Evolutionary conservation across 331 rosid species (phyloP).

Genomic region (Telfairia occidentalis): DNA sequence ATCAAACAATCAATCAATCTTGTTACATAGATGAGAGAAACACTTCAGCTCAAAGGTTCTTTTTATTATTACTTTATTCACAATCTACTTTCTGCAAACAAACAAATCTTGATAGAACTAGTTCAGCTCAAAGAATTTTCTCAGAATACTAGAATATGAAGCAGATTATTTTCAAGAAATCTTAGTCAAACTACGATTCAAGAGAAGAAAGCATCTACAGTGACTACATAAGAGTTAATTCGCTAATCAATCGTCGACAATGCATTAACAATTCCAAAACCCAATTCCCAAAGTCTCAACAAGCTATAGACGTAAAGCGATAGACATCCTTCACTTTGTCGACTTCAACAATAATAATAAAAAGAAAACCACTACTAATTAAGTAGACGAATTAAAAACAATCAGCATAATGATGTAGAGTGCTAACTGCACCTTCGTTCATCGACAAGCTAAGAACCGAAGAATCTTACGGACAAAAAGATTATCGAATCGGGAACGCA

Average conservation of each 20-base stretch:
- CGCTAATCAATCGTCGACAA: not conserved
- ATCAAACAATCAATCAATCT: not conserved
- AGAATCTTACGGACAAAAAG: not conserved
- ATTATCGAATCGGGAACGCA: not conserved
- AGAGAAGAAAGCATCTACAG: not conserved
- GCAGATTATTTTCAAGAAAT: not conserved
- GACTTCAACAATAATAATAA: not conserved
- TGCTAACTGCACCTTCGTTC: not conserved
- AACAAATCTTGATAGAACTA: not conserved
- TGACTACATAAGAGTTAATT: not conserved
- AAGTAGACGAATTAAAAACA: not conserved
- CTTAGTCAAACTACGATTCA: not conserved
- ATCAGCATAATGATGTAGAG: not conserved
- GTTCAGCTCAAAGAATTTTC: not conserved
- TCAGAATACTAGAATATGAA: not conserved
- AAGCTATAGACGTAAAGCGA: not conserved
- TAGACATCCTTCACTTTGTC: not conserved
- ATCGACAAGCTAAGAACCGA: not conserved
- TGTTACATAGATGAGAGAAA: not conserved
- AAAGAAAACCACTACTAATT: not conserved
- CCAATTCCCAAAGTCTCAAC: not conserved
- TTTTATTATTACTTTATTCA: not conserved
- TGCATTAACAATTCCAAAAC: not conserved
- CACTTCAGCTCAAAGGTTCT: not conserved
- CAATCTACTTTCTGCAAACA: not conserved